These are phyloP conservation scores for Aspergillus niger DNA, from an alignment of 2,329 filamentous ascomycete genomes.

Conservation along the genomic window DNA sequence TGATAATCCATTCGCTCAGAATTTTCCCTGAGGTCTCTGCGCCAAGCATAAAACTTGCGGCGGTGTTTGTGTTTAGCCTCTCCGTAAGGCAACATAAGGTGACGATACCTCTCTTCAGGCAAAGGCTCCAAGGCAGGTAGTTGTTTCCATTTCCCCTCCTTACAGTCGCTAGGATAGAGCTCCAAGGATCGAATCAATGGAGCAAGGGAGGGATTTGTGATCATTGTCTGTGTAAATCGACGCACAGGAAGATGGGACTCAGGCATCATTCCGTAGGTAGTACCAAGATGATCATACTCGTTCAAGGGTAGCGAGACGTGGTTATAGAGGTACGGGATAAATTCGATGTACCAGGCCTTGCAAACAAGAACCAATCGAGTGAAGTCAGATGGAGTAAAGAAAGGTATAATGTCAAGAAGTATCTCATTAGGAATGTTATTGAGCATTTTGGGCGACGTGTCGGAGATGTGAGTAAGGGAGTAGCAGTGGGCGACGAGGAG, in stretches of 20 bases:
- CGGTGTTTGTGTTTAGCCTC: neutral
- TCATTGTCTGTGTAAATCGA: neutral
- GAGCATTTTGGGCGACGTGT: neutral
- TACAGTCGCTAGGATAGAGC: neutral
- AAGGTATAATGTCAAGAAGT: neutral
- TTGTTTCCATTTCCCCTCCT: neutral
- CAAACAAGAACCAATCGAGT: neutral
- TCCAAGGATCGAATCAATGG: neutral
- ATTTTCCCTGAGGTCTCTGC: neutral
- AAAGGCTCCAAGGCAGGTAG: neutral
- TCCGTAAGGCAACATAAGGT: neutral
- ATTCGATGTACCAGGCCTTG: neutral
- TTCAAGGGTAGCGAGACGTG: neutral
- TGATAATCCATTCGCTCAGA: neutral
- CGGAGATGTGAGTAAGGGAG: too few relatives aligned
- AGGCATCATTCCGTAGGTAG: neutral
- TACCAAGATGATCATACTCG: neutral
- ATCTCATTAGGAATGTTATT: neutral
- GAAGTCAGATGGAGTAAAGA: neutral
- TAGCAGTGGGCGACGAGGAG: too few relatives aligned
- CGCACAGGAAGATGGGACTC: neutral
- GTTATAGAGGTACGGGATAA: neutral
- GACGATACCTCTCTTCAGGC: neutral
- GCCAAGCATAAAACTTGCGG: neutral
- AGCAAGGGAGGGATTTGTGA: neutral